Evolutionary conservation across 2,329 filamentous ascomycete genomes (phyloP), one percentile per base, ranked within the genome.

Genomic region (Knufia petricola): DNA sequence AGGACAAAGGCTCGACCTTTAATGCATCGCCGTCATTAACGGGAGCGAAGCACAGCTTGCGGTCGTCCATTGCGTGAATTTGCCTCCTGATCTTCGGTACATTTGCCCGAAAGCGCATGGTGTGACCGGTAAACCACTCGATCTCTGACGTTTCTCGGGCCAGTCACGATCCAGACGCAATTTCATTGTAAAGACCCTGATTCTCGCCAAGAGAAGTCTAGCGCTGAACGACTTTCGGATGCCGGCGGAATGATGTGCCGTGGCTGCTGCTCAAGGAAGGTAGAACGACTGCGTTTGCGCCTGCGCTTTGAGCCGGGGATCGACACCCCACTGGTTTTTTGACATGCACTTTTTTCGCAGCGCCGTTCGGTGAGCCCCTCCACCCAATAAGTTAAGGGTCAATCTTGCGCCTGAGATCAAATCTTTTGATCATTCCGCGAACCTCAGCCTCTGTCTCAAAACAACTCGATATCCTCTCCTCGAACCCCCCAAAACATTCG

Each of bases 351-450:
- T 39, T 47, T 47, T 47, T n/a, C 39, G 13, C 12, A 20, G 23
- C 24, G 32, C 21, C 36, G 39, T 37, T 26, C 15, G 44, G 13
- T 30, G 2, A 20, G 31, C 44, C 44, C 44, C 44, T 47, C 44
- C 44, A 47, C 44, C 34, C 60, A 61, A 60, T 58, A 48, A 54
- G n/a, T n/a, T n/a, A 6, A 32, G 20, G 20, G 45, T n/a, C 30
- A 26, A 38, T 43, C 45, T 30, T 49, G 21, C 39, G 13, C 20
- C 30, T 15, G 32, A 42, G 30, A 34, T 17, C 55, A 36, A 17
- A 13, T 44, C 36, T 50, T 51, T 48, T 48, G 26, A 46, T 48
- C 49, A 42, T 51, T 51, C 45, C 46, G 49, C 53, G 58, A 36
- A 36, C 15, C 15, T 8, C 32, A 36, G 32, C 15, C 15, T 17